phyloP scores from a whole-genome alignment of 345 rosid genomes.

The Kernera saxatilis region DNA sequence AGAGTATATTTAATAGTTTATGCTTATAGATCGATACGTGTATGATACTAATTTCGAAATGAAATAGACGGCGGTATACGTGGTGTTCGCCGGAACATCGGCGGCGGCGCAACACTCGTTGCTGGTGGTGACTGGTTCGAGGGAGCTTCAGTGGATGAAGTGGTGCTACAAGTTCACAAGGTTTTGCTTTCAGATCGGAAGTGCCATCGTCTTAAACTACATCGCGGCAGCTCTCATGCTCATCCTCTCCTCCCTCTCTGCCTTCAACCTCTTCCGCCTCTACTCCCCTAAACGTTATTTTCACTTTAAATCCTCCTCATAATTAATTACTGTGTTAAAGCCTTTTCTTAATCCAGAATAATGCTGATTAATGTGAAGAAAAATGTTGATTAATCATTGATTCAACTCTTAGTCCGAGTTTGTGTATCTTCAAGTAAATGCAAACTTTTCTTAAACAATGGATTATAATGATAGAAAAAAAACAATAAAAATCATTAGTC shows the following conservation, averaged over 20 bases:
- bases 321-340: not conserved
- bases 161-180: conserved; percentile 59
- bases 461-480: too few relatives aligned
- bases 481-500: not conserved
- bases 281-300: conserved; percentile 52
- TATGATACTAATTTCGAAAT: not conserved
- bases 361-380: not conserved
- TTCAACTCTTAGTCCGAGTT: not conserved
- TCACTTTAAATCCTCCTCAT: conserved; percentile 30
- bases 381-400: not conserved
- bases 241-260: conserved; percentile 43
- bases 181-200: conserved; percentile 64
- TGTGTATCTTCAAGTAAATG: not conserved
- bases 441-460: not conserved
- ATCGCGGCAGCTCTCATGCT: conserved; percentile 33
- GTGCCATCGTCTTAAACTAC: conserved; percentile 38
- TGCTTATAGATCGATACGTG: not conserved
- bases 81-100: conserved; percentile 37
- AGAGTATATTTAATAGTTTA: not conserved
- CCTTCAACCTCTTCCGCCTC: conserved; percentile 61
- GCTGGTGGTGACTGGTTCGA: conserved; percentile 42
- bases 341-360: not conserved
- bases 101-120: conserved; percentile 43
- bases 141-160: conserved; percentile 62
- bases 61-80: conserved; percentile 43